phyloP scores from a whole-genome alignment of 2,329 filamentous ascomycete genomes.

The Emydomyces testavorans region DNA sequence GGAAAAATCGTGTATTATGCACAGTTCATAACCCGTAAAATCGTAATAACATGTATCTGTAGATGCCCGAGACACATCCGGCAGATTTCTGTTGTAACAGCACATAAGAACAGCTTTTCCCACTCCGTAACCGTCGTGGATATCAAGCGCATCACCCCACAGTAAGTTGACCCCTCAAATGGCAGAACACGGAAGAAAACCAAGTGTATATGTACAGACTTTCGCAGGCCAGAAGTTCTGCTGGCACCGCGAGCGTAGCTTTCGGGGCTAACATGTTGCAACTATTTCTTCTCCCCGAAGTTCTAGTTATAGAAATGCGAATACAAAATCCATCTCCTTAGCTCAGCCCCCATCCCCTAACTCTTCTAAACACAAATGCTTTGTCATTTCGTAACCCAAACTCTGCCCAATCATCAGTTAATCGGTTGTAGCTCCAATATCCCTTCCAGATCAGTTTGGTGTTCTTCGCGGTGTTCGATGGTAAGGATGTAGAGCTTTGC shows the following conservation, averaged over 20 bases:
- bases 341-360: conserved; percentile 46
- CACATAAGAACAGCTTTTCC: too few relatives aligned
- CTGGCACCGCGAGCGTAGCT: not conserved
- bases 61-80: not conserved
- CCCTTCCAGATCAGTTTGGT: conserved; percentile 82
- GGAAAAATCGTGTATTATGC: too few relatives aligned
- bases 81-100: too few relatives aligned
- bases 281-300: not conserved
- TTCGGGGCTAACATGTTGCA: too few relatives aligned
- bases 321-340: not conserved
- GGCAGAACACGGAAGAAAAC: too few relatives aligned
- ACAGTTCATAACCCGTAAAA: not conserved
- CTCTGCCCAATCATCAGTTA: conserved; percentile 83
- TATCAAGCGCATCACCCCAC: too few relatives aligned
- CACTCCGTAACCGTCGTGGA: too few relatives aligned
- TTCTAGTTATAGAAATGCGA: not conserved
- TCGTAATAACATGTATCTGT: not conserved
- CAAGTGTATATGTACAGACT: too few relatives aligned
- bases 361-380: conserved; percentile 50
- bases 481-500: not conserved
- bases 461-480: conserved; percentile 49
- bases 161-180: too few relatives aligned
- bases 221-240: too few relatives aligned
- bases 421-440: conserved; percentile 79
- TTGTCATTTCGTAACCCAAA: conserved; percentile 57